Conservation (phyloP, 75 land plant genomes). For the Cunninghamia lanceolata region DNA sequence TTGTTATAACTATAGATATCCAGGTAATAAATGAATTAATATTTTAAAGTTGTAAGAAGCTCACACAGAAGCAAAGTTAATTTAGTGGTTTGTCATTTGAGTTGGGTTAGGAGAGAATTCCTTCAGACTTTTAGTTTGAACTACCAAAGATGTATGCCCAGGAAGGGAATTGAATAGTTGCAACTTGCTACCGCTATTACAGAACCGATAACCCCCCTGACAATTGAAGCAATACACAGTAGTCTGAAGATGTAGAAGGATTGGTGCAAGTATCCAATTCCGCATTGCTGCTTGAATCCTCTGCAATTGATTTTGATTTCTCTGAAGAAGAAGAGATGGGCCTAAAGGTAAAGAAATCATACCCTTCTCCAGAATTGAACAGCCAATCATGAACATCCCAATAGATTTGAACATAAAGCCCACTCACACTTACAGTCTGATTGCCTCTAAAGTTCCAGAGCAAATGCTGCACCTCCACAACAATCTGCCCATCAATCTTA, state of each 20-base stretch:
- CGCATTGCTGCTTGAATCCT: background rate
- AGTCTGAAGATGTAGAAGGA: conserved; percentile 23
- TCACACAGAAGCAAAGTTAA: background rate
- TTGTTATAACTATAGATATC: background rate
- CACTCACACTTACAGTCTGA: conserved; percentile 51
- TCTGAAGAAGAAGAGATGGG: conserved; percentile 14
- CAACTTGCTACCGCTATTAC: background rate
- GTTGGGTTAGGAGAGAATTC: background rate
- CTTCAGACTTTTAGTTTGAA: too few relatives aligned
- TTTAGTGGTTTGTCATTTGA: background rate
- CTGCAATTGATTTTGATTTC: conserved; percentile 8
- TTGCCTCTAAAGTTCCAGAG: conserved; percentile 82
- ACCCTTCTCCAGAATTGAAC: conserved; percentile 42
- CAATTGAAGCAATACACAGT: conserved; percentile 52
- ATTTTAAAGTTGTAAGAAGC: background rate
- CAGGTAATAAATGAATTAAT: background rate
- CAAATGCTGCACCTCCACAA: conserved; percentile 55
- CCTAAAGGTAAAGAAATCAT: conserved; percentile 61
- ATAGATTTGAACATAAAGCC: conserved; percentile 54
- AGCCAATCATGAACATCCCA: conserved; percentile 92
- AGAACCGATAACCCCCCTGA: conserved; percentile 31
- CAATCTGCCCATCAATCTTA: conserved; percentile 61
- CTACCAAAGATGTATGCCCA: background rate
- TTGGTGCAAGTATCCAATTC: background rate
- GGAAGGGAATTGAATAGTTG: background rate